Evolutionary conservation across 176 grass and related monocot species (phyloP).

Genomic region (Stipa capillata): DNA sequence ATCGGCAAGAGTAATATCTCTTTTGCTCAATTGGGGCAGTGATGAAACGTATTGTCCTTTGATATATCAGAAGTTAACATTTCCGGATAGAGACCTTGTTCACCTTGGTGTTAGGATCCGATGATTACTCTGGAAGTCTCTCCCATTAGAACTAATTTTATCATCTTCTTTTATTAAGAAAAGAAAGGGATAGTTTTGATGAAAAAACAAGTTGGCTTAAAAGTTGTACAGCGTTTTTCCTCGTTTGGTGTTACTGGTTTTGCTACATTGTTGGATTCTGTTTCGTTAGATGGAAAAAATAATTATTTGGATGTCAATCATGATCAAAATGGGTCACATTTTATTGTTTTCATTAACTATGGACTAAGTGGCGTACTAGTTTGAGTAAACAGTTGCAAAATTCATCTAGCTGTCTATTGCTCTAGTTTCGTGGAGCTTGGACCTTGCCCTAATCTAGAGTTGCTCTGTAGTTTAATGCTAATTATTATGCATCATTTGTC

Average conservation of each 20-base stretch:
- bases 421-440: background rate
- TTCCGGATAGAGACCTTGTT: background rate
- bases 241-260: background rate
- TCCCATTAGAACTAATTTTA: background rate
- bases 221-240: background rate
- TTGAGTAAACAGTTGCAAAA: background rate
- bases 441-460: background rate
- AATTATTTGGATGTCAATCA: background rate
- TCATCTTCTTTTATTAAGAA: background rate
- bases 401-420: background rate
- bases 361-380: background rate
- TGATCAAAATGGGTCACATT: background rate
- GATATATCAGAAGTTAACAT: background rate
- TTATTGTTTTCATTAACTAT: background rate
- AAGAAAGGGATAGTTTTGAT: background rate
- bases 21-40: background rate
- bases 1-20: background rate
- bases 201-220: background rate
- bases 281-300: background rate
- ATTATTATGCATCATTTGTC: background rate
- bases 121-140: background rate
- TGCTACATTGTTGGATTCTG: conserved; percentile 1
- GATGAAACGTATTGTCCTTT: background rate
- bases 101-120: conserved; percentile 5
- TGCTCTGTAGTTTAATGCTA: background rate